Percentiles rank a stretch among this genome's conserved stretches.
phyloP scores from a whole-genome alignment of 805 yeast genomes.

The Lachancea lanzarotensis region DNA sequence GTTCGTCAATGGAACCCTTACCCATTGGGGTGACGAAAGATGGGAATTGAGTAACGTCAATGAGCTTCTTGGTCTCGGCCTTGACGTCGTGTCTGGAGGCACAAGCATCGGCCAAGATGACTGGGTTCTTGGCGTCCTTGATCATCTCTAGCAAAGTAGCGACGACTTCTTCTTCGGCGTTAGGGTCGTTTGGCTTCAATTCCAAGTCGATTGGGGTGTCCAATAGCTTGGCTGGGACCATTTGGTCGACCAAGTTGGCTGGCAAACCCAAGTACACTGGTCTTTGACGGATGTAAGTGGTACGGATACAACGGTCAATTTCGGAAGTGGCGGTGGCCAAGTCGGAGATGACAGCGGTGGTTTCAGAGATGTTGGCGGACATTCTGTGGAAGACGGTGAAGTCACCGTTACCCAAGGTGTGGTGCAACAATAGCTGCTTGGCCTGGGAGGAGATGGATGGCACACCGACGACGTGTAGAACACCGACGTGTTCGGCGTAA shows the following conservation, averaged over 20 bases:
- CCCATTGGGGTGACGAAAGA: slow-evolving; percentile 89
- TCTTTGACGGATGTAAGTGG: slow-evolving; percentile 64
- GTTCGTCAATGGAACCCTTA: slow-evolving; percentile 71
- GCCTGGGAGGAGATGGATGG: slow-evolving; percentile 72
- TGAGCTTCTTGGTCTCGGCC: slow-evolving; percentile 55
- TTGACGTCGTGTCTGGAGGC: slow-evolving; percentile 69
- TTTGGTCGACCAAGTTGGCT: slow-evolving; percentile 67
- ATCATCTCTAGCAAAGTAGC: slow-evolving; percentile 47
- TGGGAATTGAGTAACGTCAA: slow-evolving; percentile 67
- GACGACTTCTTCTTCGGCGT: slow-evolving; percentile 58
- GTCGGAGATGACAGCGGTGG: slow-evolving; percentile 59
- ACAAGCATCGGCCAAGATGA: slow-evolving; percentile 81
- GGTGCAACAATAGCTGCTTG: slow-evolving; percentile 68
- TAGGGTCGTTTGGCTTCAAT: slow-evolving; percentile 50
- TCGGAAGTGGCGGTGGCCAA: slow-evolving; percentile 58
- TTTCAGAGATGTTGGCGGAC: slow-evolving; percentile 65
- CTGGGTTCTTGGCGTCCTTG: slow-evolving; percentile 55
- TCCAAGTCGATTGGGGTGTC: slow-evolving; percentile 59
- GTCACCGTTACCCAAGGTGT: slow-evolving; percentile 79
- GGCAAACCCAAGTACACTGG: slow-evolving; percentile 82
- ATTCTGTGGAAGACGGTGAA: slow-evolving; percentile 73
- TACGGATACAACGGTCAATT: slow-evolving; percentile 68
- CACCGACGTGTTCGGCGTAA: slow-evolving; percentile 83
- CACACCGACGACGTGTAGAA: slow-evolving; percentile 79
- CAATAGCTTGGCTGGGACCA: slow-evolving; percentile 50